Evolutionary conservation across 2,329 filamentous ascomycete species (phyloP).

Genomic region (Diaporthe humulicola): DNA sequence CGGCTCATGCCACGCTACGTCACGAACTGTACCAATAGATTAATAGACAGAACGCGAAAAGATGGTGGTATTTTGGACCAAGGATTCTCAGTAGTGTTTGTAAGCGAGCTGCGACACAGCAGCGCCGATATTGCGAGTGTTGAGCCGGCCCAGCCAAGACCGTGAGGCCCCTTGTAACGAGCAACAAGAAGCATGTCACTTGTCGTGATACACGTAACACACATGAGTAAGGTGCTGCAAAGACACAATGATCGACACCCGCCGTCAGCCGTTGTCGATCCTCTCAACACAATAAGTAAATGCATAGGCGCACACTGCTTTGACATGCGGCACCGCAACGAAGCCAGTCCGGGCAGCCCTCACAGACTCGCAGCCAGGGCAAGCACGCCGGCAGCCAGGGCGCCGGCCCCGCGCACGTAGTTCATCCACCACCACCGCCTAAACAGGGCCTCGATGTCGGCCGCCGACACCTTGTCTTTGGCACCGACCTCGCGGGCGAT

Average conservation of each 20-base stretch:
- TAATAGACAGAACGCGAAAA: constrained; percentile 25
- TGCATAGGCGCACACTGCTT: background rate
- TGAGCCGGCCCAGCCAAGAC: background rate
- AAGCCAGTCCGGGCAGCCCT: background rate
- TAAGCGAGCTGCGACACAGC: background rate
- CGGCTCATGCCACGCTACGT: constrained; percentile 14
- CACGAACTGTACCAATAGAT: constrained; percentile 22
- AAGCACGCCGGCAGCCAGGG: constrained; percentile 25
- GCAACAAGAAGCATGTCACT: background rate
- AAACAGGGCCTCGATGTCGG: constrained; percentile 22
- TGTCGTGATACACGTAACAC: background rate
- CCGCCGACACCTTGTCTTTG: constrained; percentile 8
- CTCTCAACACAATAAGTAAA: background rate
- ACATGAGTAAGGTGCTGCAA: background rate
- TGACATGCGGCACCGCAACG: background rate
- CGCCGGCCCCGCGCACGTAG: constrained; percentile 21
- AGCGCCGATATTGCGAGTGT: background rate
- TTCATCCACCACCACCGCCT: constrained; percentile 35
- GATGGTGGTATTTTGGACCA: background rate
- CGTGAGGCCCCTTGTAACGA: too few relatives aligned
- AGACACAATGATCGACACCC: background rate
- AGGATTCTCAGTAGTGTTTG: background rate
- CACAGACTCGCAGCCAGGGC: constrained; percentile 30
- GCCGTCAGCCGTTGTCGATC: background rate
- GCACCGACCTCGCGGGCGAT: constrained; percentile 26